Evolutionary conservation across 179 eudicot species (phyloP).

Genomic region (Beta macrorhiza): DNA sequence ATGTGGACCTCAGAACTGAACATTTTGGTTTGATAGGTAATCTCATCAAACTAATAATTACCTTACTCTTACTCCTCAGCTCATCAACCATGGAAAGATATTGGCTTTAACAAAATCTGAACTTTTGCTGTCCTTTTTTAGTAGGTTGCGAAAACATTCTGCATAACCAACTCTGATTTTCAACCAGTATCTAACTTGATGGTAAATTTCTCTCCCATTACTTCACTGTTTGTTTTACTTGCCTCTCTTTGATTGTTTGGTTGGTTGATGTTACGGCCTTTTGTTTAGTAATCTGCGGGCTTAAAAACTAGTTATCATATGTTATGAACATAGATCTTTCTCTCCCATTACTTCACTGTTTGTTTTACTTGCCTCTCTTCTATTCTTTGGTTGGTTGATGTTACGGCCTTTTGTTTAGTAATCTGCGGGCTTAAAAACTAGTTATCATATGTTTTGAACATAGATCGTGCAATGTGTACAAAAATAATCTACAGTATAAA

Average conservation of each 20-base stretch:
- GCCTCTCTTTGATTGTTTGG: too few species aligned
- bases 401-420: neutral
- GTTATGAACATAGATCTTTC: too few species aligned
- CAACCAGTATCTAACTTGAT: constrained; percentile 22
- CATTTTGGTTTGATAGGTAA: constrained; percentile 5
- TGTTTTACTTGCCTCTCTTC: neutral
- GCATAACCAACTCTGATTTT: constrained; percentile 16
- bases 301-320: too few species aligned
- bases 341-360: neutral
- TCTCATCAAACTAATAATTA: neutral
- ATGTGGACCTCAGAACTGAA: constrained; percentile 10
- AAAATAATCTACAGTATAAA: too few species aligned
- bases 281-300: neutral
- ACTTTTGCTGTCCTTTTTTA: constrained; percentile 11
- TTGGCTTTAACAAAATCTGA: neutral
- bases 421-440: too few species aligned
- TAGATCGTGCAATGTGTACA: too few species aligned
- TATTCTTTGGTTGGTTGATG: neutral
- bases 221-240: neutral
- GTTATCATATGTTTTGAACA: too few species aligned
- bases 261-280: neutral
- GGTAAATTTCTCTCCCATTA: neutral
- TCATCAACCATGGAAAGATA: constrained; percentile 7
- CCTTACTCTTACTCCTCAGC: neutral
- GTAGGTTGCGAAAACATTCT: constrained; percentile 13